Evolutionary conservation across 2,329 filamentous ascomycete species (phyloP), one percentile per base, ranked within the genome.

Genomic region (Coleophoma crateriformis): DNA sequence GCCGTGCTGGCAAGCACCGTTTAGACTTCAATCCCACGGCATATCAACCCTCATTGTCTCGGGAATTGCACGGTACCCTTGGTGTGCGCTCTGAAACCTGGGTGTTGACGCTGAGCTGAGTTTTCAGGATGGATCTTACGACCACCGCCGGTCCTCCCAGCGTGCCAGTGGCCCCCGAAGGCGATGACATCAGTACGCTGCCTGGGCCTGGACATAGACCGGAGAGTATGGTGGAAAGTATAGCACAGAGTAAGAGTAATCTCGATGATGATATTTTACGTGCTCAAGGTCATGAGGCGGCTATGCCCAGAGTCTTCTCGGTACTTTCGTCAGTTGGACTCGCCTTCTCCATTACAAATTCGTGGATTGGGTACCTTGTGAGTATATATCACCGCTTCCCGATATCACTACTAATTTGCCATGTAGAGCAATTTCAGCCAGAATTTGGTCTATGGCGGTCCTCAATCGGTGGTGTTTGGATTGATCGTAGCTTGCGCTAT

Each of bases 291-390:
- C 48, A 50, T 14, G 34, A 46, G 22, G 27, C 43, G 3, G 35
- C 44, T 1, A 47, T 62, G 12, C 59, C 57, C 3, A 50, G 55
- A 13, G 53, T 54, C 17, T 62, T 62, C 38, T 50, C 42, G 12
- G 44, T 46, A n/a, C 34, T 61, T 8, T 62, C 62, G 1, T 54
- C 56, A 5, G 33, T 64, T 12, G 54, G 59, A 5, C 50, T 65
- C 7, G 61, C 55, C 10, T 64, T 63, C 37, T 56, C 49, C 20
- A 60, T 65, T 33, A 65, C 62, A 2, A 67, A 65, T 48, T 61
- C 62, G 12, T 67, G 65, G 64, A 43, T 64, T 10, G 64, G 58
- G 4, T 65, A 62, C 12, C 38, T 52, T n/a, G 41, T 44, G 12
- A 14, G 41, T n/a, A 32, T n/a, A 1, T n/a, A 27, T 44, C 20